Evolutionary conservation across 352 stramenopile genomes (phyloP).

Genomic region (Pythium aphanidermatum): DNA sequence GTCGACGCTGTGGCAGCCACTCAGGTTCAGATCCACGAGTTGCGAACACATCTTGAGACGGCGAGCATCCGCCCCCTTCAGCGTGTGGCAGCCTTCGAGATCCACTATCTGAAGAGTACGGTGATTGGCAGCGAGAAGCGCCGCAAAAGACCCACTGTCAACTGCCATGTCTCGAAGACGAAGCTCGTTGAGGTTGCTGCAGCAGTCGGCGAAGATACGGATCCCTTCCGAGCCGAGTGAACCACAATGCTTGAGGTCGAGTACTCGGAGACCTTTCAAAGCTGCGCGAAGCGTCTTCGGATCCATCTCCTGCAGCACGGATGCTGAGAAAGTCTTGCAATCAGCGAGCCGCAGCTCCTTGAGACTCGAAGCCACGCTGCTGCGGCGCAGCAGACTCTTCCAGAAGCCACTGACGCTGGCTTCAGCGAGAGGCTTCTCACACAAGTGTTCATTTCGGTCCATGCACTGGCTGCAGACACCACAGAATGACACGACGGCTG

Average conservation of each 20-base stretch:
- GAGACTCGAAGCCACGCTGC: slow-evolving; percentile 21
- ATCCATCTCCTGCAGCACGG: slow-evolving; percentile 24
- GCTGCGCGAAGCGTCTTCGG: slow-evolving; percentile 17
- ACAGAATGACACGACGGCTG: slow-evolving; percentile 48
- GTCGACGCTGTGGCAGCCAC: slow-evolving; percentile 75
- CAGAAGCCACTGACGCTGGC: slow-evolving; percentile 40
- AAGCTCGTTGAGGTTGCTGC: slow-evolving; percentile 47
- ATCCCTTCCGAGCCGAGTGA: slow-evolving; percentile 38
- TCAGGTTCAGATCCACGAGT: slow-evolving; percentile 58
- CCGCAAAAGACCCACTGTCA: slow-evolving; percentile 39
- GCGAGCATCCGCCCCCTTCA: slow-evolving; percentile 46
- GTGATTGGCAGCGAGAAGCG: slow-evolving; percentile 40
- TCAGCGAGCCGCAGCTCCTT: slow-evolving; percentile 47
- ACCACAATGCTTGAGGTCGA: slow-evolving; percentile 58
- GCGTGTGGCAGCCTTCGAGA: slow-evolving; percentile 70
- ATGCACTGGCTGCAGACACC: slow-evolving; percentile 40
- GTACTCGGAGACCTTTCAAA: slow-evolving; percentile 35
- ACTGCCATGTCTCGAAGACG: slow-evolving; percentile 68
- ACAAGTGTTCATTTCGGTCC: slow-evolving; percentile 51
- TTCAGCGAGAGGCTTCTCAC: slow-evolving; percentile 23
- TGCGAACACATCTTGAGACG: slow-evolving; percentile 32
- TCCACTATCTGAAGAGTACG: slow-evolving; percentile 55
- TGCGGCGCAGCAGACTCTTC: slow-evolving; percentile 38
- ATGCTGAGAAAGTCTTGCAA: slow-evolving; percentile 37
- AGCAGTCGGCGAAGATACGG: slow-evolving; percentile 27